Evolutionary conservation across 768 basidiomycete species (phyloP).

Genomic region (Suillus tomentosus): DNA sequence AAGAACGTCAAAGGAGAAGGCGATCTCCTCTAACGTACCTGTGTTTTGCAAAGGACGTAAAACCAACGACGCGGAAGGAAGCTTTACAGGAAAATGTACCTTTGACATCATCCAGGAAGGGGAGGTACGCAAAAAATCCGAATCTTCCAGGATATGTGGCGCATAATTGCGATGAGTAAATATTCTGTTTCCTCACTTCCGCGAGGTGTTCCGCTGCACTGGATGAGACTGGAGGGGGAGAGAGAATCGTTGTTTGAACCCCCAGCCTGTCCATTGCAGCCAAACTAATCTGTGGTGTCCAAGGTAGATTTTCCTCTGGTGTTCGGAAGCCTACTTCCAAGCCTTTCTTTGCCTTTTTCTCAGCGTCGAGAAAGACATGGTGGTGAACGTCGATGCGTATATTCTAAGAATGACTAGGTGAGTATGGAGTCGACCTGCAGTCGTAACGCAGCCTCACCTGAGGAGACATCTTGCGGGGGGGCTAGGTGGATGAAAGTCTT

Average conservation of each 20-base stretch:
- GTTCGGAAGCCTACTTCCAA: constrained; percentile 59
- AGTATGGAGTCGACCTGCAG: neutral
- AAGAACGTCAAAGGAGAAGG: constrained; percentile 61
- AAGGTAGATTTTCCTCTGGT: constrained; percentile 65
- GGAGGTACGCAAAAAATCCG: constrained; percentile 70
- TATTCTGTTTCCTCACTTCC: constrained; percentile 49
- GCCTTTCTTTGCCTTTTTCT: constrained; percentile 50
- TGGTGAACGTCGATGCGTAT: constrained; percentile 69
- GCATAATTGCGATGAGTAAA: constrained; percentile 49
- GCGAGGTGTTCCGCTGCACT: constrained; percentile 44
- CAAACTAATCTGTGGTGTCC: constrained; percentile 61
- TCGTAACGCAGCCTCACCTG: constrained; percentile 5
- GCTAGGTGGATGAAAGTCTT: constrained; percentile 1
- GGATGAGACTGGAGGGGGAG: constrained; percentile 57
- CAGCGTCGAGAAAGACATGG: constrained; percentile 63
- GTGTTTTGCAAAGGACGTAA: constrained; percentile 15
- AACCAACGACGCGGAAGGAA: constrained; percentile 5
- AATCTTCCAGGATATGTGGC: constrained; percentile 54
- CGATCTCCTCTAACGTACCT: constrained; percentile 65
- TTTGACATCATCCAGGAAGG: constrained; percentile 61
- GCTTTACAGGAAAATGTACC: constrained; percentile 37
- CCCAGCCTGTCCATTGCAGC: constrained; percentile 59
- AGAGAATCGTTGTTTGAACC: constrained; percentile 64
- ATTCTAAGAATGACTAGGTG: constrained; percentile 11
- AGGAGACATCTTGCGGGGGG: neutral